phyloP scores from a whole-genome alignment of 2,329 filamentous ascomycete species.

The Trichoderma arundinaceum region DNA sequence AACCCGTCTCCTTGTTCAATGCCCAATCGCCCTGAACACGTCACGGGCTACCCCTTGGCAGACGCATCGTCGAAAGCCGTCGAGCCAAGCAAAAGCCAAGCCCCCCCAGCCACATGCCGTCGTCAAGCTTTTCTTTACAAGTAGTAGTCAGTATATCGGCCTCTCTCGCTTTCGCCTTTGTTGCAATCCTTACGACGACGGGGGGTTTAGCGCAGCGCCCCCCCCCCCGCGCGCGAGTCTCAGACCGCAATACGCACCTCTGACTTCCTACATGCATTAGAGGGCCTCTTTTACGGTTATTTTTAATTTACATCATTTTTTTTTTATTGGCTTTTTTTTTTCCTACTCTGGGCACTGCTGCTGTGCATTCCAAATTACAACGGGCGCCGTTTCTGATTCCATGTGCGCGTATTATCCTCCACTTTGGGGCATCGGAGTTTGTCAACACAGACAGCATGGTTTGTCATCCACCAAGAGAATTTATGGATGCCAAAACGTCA shows the following conservation, averaged over 20 bases:
- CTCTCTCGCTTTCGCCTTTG: not conserved
- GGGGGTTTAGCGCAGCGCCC: not conserved
- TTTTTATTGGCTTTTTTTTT: not conserved
- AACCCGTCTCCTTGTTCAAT: not conserved
- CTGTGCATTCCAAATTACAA: not conserved
- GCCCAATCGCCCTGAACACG: not conserved
- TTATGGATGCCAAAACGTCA: too few relatives aligned
- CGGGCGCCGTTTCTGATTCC: not conserved
- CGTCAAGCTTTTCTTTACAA: not conserved
- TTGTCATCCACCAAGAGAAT: conserved; percentile 11
- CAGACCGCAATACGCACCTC: not conserved
- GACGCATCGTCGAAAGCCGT: not conserved
- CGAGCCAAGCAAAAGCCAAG: not conserved
- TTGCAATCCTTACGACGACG: too few relatives aligned
- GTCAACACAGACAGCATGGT: conserved; percentile 19
- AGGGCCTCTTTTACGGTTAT: not conserved
- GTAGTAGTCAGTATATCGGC: too few relatives aligned
- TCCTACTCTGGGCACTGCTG: too few relatives aligned
- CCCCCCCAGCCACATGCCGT: conserved; percentile 17
- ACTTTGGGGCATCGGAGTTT: conserved; percentile 25
- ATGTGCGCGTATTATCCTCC: conserved; percentile 1
- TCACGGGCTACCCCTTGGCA: not conserved
- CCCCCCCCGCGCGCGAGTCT: not conserved
- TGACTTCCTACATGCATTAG: conserved; percentile 1
- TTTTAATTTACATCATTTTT: not conserved